Evolutionary conservation across 164 flowering plant species (phyloP).

Genomic region (Cinnamomum micranthum): DNA sequence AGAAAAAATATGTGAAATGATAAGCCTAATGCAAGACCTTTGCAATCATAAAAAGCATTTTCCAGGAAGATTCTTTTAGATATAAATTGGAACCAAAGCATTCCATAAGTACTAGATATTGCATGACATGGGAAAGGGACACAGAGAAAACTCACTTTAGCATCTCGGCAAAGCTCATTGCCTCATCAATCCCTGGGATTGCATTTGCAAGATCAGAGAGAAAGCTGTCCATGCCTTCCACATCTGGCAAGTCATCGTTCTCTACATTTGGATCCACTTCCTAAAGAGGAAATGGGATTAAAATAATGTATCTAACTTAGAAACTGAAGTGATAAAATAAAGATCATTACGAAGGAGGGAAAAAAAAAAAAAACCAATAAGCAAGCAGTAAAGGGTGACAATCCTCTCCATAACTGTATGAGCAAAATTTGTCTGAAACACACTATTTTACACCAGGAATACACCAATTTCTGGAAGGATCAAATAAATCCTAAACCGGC

Average conservation of each 20-base stretch:
- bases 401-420: neutral
- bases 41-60: neutral
- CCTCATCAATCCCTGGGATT: conserved; percentile 98
- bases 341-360: neutral
- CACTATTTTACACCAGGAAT: neutral
- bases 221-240: conserved; percentile 77
- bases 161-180: conserved; percentile 99
- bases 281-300: conserved; percentile 23
- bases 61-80: neutral
- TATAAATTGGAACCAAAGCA: too few species aligned
- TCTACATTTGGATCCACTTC: conserved; percentile 95
- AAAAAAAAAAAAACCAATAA: too few species aligned
- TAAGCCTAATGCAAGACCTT: neutral
- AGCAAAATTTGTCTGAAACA: neutral
- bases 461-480: neutral
- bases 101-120: too few species aligned
- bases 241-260: conserved; percentile 45
- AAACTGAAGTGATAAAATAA: too few species aligned
- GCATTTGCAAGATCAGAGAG: conserved; percentile 87
- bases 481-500: too few species aligned
- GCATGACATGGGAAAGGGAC: neutral
- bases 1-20: neutral
- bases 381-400: neutral
- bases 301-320: neutral
- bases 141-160: conserved; percentile 60